Evolutionary conservation across 2,329 filamentous ascomycete species (phyloP).

Genomic region (Fusarium beomiforme): DNA sequence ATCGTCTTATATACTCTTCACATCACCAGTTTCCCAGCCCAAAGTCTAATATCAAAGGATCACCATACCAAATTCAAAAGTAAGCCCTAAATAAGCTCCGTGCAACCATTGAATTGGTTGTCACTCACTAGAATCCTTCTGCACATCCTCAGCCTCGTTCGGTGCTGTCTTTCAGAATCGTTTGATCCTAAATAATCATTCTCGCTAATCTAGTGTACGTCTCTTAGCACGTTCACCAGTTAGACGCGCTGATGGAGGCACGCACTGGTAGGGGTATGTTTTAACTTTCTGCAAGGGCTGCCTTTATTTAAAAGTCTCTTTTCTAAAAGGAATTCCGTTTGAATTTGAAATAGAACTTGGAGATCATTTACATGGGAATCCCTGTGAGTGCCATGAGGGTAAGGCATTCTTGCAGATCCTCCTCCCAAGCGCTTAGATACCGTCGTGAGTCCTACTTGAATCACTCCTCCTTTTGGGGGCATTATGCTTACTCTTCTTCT

Average conservation of each 20-base stretch:
- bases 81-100: neutral
- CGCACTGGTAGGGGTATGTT: slow-evolving; percentile 9
- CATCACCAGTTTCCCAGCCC: neutral
- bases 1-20: neutral
- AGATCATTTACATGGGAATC: neutral
- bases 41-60: neutral
- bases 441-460: neutral
- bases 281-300: neutral
- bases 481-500: too few relatives aligned
- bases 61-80: neutral
- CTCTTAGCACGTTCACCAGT: slow-evolving; percentile 1
- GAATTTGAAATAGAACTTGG: neutral
- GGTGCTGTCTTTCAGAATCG: neutral
- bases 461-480: neutral
- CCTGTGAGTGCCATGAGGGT: neutral
- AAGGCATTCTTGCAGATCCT: neutral
- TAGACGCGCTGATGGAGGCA: neutral
- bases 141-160: neutral
- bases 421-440: too few relatives aligned
- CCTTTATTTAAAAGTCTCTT: neutral
- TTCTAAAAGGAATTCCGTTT: neutral
- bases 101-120: neutral
- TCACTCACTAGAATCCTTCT: neutral
- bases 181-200: slow-evolving; percentile 6
- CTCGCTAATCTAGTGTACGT: neutral